Evolutionary conservation across 306 rosid species (phyloP), one percentile per base, ranked within the genome.

Genomic region (Datisca glomerata): DNA sequence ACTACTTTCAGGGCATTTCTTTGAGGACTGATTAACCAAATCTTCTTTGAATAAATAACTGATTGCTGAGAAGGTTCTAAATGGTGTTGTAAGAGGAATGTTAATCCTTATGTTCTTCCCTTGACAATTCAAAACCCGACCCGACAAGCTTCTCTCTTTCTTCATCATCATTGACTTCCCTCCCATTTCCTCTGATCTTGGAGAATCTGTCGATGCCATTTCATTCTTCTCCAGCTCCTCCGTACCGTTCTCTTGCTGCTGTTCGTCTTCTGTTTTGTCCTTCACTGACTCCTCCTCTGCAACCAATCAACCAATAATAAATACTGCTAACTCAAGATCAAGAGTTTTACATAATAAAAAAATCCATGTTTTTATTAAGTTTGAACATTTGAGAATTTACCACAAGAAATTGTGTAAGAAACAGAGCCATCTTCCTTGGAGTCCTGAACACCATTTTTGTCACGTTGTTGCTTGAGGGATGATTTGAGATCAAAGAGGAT

Each of bases 41-140:
- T 91, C 98, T 53, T 80, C 98, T 66, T 68, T 43, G n/a, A 91
- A 74, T 18, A 89, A 68, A 62, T 78, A 81, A 41, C 94, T 75
- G 51, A 91, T 75, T 6, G 93, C 98, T 0, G 96, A 91, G 53
- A 91, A 78, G 38, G 98, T 91, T 24, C 91, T 68, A 3, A 81
- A 72, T 0, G 98, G 98, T 2, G 81, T 91, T 12, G 96, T 91
- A 51, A 84, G 63, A 25, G 98, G 96, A 71, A 91, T 91, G 78
- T 78, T 75, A 52, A 91, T 66, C 65, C 69, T 81, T 46, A 91
- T 49, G 75, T 69, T 91, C 75, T 80, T 89, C 43, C 98, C 98
- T 53, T 80, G 93, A 59, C 59, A 68, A 35, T 60, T 72, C 62
- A 78, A 53, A 5, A 66, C 45, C 4, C 68, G 75, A n/a, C 93